Evolutionary conservation across 2,329 filamentous ascomycete species (phyloP).

Genomic region (Didymella keratinophila): DNA sequence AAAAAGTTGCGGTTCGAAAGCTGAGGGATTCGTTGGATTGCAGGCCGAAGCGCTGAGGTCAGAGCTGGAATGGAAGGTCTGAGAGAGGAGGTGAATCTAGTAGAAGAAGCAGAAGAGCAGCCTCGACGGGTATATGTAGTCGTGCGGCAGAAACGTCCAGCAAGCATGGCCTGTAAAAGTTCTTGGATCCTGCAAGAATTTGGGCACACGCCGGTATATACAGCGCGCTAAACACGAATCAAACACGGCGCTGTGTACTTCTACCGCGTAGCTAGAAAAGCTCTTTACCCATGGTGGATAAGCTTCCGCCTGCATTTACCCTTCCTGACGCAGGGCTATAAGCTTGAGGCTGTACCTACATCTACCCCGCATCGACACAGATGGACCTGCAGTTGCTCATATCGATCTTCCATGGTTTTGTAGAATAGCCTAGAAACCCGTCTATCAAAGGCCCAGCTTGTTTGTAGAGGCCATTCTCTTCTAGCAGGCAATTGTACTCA

Average conservation of each 20-base stretch:
- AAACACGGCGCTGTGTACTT: slow-evolving; percentile 33
- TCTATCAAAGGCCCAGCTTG: background rate
- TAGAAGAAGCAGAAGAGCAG: slow-evolving; percentile 22
- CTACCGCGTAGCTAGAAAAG: slow-evolving; percentile 26
- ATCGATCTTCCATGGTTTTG: background rate
- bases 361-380: slow-evolving; percentile 15
- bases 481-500: background rate
- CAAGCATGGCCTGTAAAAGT: slow-evolving; percentile 29
- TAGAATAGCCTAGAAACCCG: background rate
- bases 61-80: slow-evolving; percentile 21
- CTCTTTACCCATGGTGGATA: slow-evolving; percentile 29
- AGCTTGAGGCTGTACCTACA: slow-evolving; percentile 3
- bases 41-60: slow-evolving; percentile 15
- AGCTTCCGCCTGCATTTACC: slow-evolving; percentile 32
- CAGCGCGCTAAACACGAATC: slow-evolving; percentile 32
- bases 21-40: slow-evolving; percentile 9
- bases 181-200: slow-evolving; percentile 27
- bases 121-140: slow-evolving; percentile 36
- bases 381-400: slow-evolving; percentile 2
- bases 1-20: slow-evolving; percentile 22
- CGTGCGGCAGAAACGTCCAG: slow-evolving; percentile 26
- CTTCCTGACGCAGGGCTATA: slow-evolving; percentile 21
- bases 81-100: slow-evolving; percentile 6
- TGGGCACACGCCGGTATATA: slow-evolving; percentile 33
- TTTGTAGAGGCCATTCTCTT: background rate